phyloP scores from a whole-genome alignment of 169 alveolate species.

The Babesia bovis region DNA sequence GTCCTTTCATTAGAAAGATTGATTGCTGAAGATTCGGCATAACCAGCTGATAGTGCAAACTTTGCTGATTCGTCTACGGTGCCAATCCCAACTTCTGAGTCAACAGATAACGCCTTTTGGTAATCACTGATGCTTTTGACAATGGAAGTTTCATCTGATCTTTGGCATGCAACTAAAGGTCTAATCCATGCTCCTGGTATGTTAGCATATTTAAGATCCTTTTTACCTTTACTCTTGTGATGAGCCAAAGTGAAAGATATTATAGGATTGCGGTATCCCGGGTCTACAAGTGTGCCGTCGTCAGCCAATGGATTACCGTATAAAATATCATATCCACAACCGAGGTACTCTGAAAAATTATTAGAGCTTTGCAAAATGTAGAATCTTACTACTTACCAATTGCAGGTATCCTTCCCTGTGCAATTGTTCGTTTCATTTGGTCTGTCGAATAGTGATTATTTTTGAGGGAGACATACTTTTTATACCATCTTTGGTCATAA shows the following conservation, averaged over 20 bases:
- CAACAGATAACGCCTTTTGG: conserved; percentile 33
- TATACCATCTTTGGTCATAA: not conserved
- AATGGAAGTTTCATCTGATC: conserved; percentile 37
- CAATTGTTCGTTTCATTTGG: conserved; percentile 11
- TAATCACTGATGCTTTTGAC: conserved; percentile 53
- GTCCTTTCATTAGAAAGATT: conserved; percentile 6
- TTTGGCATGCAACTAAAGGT: conserved; percentile 44
- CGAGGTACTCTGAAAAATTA: conserved; percentile 68
- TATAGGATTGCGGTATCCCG: conserved; percentile 82
- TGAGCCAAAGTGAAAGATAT: conserved; percentile 58
- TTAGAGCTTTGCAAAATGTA: not conserved
- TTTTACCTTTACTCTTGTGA: conserved; percentile 13
- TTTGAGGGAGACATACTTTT: not conserved
- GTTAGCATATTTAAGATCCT: conserved; percentile 19
- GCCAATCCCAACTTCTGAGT: conserved; percentile 30
- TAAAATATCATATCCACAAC: conserved; percentile 81
- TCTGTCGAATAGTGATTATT: not conserved
- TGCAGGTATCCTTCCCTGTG: conserved; percentile 57
- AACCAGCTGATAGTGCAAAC: conserved; percentile 56
- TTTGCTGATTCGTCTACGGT: conserved; percentile 53
- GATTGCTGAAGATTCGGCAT: conserved; percentile 24
- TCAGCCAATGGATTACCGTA: conserved; percentile 84
- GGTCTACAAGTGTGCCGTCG: conserved; percentile 76
- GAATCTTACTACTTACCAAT: conserved; percentile 30
- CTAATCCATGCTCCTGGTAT: conserved; percentile 63